Evolutionary conservation across 208 protist genomes (phyloP).

Genomic region (Angomonas deanei): DNA sequence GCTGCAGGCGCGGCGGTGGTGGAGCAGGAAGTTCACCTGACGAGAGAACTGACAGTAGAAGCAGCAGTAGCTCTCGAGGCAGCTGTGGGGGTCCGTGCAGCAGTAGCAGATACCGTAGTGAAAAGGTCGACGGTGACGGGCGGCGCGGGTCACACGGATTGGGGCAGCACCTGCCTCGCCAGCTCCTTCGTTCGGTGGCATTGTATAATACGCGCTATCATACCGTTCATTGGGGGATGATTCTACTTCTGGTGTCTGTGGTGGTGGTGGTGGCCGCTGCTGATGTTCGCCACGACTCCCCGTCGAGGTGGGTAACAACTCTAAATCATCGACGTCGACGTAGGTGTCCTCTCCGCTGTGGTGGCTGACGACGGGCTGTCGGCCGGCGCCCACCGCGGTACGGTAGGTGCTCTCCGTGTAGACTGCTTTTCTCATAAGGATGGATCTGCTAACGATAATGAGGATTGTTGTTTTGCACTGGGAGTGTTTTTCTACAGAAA

Average conservation of each 20-base stretch:
- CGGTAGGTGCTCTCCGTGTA: not conserved
- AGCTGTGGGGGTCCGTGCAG: not conserved
- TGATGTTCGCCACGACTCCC: not conserved
- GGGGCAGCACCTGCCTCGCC: not conserved
- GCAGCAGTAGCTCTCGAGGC: not conserved
- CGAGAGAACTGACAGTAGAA: constrained; percentile 8
- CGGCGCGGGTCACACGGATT: not conserved
- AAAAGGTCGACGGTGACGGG: not conserved
- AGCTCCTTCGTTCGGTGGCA: not conserved
- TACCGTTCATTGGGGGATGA: not conserved
- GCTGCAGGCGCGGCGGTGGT: not conserved
- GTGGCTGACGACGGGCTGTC: not conserved
- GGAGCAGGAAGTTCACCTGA: not conserved
- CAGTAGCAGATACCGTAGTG: constrained; percentile 4
- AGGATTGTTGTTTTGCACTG: not conserved
- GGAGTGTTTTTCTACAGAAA: not conserved
- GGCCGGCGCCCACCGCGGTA: not conserved
- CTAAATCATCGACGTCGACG: not conserved
- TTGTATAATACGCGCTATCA: not conserved
- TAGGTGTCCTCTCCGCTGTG: not conserved
- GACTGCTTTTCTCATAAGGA: not conserved
- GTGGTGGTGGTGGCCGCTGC: not conserved
- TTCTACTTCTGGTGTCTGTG: not conserved
- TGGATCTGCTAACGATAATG: not conserved
- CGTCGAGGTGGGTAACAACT: not conserved